Evolutionary conservation across 108 stramenopile species (phyloP), one percentile per base, ranked within the genome.

Genomic region (Schizochytrium sp.): DNA sequence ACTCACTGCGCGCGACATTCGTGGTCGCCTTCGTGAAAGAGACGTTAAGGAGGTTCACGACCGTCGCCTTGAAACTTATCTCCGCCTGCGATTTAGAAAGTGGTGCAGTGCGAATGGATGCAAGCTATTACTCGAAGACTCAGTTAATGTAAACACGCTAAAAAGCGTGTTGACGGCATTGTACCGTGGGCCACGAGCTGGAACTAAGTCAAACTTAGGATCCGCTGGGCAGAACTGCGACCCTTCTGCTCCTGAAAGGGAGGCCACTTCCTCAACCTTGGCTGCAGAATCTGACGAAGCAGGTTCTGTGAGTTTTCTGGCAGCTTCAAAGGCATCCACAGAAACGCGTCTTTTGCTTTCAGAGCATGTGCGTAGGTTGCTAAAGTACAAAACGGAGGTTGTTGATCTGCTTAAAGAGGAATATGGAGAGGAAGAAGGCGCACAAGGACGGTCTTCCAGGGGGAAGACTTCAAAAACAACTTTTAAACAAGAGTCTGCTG

Each of bases 81-180:
- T 69, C 64, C 42, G 64, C 19, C 64, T 91, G 61, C 89, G 93
- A 44, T 93, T 94, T 5, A 91, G 95, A 15, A 92, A 92, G 44
- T 88, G 42, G 88, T 61, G 58, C 55, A 47, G 12, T 53, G 87
- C 42, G 47, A 89, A 28, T 72, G 89, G 19, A 61, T 38, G 42
- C 92, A 91, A 46, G 15, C 61, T 8, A 64, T 89, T n/a, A 57
- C 72, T 3, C 72, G 91, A 3, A 72, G 88, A 55, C 47, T 90
- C 8, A 94, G 94, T 64, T 89, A 45, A 42, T 17, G 50, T 56
- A 46, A 91, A 90, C 72, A 28, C 28, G 28, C 28, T 28, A 28
- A 28, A 28, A 28, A 28, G 28, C 28, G 28, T 28, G 28, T 28
- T 28, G 28, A 28, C 28, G 28, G 28, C 28, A 28, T 28, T 28